These are phyloP conservation scores for Penicillium sp. DNA, from an alignment of 2,329 filamentous ascomycete species.

Conservation along the genomic window DNA sequence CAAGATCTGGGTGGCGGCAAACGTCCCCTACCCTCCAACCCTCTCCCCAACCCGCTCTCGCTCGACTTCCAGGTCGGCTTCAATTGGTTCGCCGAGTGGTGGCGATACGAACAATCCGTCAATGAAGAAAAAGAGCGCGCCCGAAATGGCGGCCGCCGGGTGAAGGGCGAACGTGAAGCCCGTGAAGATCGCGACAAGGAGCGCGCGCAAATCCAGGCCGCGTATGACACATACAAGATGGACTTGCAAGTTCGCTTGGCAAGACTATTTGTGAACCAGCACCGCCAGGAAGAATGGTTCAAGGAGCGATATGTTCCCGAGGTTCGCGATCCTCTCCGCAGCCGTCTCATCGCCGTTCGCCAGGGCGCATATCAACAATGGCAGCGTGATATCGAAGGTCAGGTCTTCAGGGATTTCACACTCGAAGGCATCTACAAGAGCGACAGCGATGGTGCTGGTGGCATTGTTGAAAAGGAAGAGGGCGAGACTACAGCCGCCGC, in stretches of 20 bases:
- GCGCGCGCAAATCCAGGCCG: slow-evolving; percentile 63
- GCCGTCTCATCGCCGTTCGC: slow-evolving; percentile 77
- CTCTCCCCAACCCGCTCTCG: slow-evolving; percentile 62
- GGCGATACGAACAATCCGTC: slow-evolving; percentile 63
- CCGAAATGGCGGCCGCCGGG: slow-evolving; percentile 59
- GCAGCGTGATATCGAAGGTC: slow-evolving; percentile 82
- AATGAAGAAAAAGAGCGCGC: slow-evolving; percentile 65
- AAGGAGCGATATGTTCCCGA: slow-evolving; percentile 89
- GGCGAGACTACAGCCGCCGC: slow-evolving; percentile 89
- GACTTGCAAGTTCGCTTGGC: slow-evolving; percentile 74
- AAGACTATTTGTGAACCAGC: slow-evolving; percentile 82
- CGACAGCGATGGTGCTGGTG: slow-evolving; percentile 84
- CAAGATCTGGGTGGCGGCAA: slow-evolving; percentile 56
- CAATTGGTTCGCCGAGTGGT: slow-evolving; percentile 70
- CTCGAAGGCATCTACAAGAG: slow-evolving; percentile 92
- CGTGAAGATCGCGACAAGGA: slow-evolving; percentile 65
- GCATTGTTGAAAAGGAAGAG: slow-evolving; percentile 89
- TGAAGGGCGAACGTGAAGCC: slow-evolving; percentile 64
- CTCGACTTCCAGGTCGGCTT: slow-evolving; percentile 68
- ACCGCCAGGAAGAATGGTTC: slow-evolving; percentile 98
- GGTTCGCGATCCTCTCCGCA: slow-evolving; percentile 72
- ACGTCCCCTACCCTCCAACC: slow-evolving; percentile 57
- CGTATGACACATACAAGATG: slow-evolving; percentile 67
- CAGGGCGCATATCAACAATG: slow-evolving; percentile 79
- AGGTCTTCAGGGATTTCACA: slow-evolving; percentile 91